Conservation (phyloP, 345 rosid species). For the Populus ilicifolia region DNA sequence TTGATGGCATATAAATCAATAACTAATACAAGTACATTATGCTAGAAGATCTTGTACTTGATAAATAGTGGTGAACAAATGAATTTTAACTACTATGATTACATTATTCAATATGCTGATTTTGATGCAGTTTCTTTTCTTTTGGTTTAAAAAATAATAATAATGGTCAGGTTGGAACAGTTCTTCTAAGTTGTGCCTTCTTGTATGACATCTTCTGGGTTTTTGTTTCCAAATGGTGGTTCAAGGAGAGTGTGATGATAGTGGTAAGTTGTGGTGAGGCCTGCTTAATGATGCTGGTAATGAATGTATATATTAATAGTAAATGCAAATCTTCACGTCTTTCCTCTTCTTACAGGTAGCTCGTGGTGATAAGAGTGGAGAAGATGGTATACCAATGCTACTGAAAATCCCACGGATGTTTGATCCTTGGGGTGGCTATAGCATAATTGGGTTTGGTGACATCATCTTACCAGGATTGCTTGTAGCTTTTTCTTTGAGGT, state of each 20-base stretch:
- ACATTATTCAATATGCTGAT: background rate
- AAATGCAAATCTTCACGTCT: background rate
- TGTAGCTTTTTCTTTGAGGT: conserved; percentile 93
- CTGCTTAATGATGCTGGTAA: background rate
- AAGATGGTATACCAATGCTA: conserved; percentile 95
- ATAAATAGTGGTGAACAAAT: background rate
- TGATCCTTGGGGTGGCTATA: conserved; percentile 99
- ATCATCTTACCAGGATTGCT: conserved; percentile 89
- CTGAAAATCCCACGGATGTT: conserved; percentile 92
- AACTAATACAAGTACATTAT: background rate
- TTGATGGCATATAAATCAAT: background rate
- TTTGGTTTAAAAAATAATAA: conserved; percentile 13
- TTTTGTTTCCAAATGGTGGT: conserved; percentile 89
- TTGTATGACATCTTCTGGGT: conserved; percentile 99
- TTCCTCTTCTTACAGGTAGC: conserved; percentile 60
- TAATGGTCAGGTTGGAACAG: conserved; percentile 75
- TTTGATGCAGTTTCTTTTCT: background rate
- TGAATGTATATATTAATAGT: background rate
- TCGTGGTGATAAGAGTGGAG: conserved; percentile 93
- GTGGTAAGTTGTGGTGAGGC: conserved; percentile 56
- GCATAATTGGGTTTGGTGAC: conserved; percentile 97
- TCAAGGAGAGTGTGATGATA: conserved; percentile 98
- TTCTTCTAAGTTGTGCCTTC: conserved; percentile 92
- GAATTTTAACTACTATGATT: background rate
- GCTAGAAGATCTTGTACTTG: background rate